Evolutionary conservation across 371 early-diverging fungal genomes (phyloP).

Genomic region (Amoeboaphelidium protococcarum): DNA sequence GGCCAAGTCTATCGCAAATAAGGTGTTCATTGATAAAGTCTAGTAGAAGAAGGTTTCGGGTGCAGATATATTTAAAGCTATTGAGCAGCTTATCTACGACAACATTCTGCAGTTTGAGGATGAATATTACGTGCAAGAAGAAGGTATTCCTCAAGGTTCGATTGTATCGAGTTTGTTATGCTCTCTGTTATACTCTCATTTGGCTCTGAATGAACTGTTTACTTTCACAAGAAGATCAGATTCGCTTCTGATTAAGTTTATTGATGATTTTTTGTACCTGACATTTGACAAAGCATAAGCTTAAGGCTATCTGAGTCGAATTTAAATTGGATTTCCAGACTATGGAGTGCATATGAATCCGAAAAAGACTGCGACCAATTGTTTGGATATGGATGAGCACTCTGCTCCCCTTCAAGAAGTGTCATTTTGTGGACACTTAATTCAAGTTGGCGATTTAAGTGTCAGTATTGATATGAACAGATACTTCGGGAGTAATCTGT

Average conservation of each 20-base stretch:
- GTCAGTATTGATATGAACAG: neutral
- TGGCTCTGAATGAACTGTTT: neutral
- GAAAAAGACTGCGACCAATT: no score
- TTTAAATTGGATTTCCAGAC: no score
- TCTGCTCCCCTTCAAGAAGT: no score
- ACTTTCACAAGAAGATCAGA: neutral
- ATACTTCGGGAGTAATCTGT: neutral
- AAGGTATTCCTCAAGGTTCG: constrained; percentile 12
- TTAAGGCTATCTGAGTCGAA: no score
- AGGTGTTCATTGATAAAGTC: neutral
- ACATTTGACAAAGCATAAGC: no score
- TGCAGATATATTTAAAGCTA: neutral
- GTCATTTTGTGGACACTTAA: no score
- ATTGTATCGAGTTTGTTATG: constrained; percentile 7
- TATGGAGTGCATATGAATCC: no score
- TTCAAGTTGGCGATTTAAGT: no score
- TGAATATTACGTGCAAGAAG: constrained; percentile 3
- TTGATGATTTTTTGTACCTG: no score
- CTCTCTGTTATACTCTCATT: constrained; percentile 4
- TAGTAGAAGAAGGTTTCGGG: neutral
- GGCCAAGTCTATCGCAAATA: constrained; percentile 63
- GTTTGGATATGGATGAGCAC: no score
- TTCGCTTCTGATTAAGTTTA: no score
- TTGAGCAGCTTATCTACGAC: neutral
- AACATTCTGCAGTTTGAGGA: neutral